Evolutionary conservation across 1,139 yeast genomes (phyloP).

Genomic region (Suhomyces atakaporum): DNA sequence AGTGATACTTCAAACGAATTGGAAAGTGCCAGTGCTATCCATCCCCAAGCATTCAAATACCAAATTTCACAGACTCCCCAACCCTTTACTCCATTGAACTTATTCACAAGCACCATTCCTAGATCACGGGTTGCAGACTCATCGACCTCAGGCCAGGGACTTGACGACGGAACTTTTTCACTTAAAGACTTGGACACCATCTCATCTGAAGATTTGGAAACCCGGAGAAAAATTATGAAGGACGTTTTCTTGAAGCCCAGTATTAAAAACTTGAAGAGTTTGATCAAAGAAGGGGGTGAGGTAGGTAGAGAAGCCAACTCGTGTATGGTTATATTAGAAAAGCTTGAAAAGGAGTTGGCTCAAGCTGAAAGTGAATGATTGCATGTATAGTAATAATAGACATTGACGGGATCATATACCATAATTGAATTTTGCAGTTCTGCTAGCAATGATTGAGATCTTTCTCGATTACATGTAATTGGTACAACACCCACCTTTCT

Average conservation of each 20-base stretch:
- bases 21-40: constrained; percentile 25
- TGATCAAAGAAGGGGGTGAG: constrained; percentile 75
- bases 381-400: not conserved
- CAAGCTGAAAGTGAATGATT: not conserved
- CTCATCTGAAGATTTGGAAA: constrained; percentile 58
- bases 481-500: no score
- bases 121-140: constrained; percentile 13
- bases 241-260: constrained; percentile 57
- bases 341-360: constrained; percentile 8
- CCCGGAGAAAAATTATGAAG: constrained; percentile 57
- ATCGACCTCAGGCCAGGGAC: constrained; percentile 7
- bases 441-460: no score
- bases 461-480: no score
- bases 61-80: constrained; percentile 57
- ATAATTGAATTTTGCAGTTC: no score
- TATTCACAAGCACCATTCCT: constrained; percentile 46
- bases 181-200: constrained; percentile 35
- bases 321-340: constrained; percentile 25
- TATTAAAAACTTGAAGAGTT: constrained; percentile 49
- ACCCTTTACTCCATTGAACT: constrained; percentile 60
- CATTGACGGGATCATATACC: no score
- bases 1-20: constrained; percentile 8
- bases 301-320: constrained; percentile 60
- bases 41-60: constrained; percentile 52
- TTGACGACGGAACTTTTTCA: constrained; percentile 31